These are phyloP conservation scores for Cutaneotrichosporon arboriforme DNA, from an alignment of 1,284 basidiomycete genomes.

Conservation along the genomic window DNA sequence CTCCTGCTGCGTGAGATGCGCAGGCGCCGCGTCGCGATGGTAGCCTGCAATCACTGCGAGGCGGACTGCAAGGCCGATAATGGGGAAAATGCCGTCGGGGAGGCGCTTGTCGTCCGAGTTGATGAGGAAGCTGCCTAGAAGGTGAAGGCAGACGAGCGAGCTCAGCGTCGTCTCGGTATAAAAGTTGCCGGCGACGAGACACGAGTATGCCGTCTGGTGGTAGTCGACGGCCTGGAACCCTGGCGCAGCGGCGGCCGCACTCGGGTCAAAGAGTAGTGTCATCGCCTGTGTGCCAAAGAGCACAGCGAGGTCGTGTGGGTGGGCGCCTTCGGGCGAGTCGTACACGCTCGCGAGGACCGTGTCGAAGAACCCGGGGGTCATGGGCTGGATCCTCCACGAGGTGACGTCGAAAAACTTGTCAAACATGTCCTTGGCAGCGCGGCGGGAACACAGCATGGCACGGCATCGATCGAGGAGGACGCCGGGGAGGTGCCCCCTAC, in stretches of 20 bases:
- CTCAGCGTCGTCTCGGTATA: constrained; percentile 19
- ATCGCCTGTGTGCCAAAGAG: constrained; percentile 14
- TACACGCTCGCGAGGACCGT: constrained; percentile 17
- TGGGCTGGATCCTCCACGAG: constrained; percentile 17
- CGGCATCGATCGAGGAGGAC: constrained; percentile 15
- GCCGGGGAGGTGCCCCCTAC: constrained; percentile 12
- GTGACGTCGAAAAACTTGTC: constrained; percentile 15
- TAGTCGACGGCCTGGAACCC: constrained; percentile 14
- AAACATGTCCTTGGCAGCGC: constrained; percentile 17
- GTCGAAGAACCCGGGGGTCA: constrained; percentile 18
- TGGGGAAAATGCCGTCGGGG: constrained; percentile 19
- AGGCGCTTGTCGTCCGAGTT: constrained; percentile 20
- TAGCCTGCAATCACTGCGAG: constrained; percentile 20
- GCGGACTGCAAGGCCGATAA: constrained; percentile 15
- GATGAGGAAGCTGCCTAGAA: constrained; percentile 16
- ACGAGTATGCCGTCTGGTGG: constrained; percentile 16
- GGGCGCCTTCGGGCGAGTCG: constrained; percentile 15
- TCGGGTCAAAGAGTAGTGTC: constrained; percentile 11
- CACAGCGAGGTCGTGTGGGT: constrained; percentile 19
- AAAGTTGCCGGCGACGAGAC: constrained; percentile 19
- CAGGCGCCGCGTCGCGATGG: constrained; percentile 14
- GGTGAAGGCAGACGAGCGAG: constrained; percentile 13
- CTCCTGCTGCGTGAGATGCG: constrained; percentile 9
- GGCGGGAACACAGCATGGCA: constrained; percentile 8
- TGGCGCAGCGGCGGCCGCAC: not conserved